Evolutionary conservation across 768 basidiomycete genomes (phyloP).

Genomic region (Mycena epipterygia): DNA sequence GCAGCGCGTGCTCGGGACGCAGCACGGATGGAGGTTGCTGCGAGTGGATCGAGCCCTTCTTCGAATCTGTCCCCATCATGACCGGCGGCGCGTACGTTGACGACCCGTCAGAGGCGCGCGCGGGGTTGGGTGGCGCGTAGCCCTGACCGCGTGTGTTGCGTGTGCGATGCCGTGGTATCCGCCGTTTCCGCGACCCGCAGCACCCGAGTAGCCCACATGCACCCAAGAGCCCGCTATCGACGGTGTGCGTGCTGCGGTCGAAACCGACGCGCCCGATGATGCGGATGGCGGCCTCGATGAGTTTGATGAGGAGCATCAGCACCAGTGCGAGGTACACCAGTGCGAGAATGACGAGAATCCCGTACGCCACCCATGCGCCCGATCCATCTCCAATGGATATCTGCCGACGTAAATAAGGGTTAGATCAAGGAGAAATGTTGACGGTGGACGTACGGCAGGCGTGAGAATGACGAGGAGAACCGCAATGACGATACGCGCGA

Average conservation of each 20-base stretch:
- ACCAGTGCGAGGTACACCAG: constrained; percentile 88
- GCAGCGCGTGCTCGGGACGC: constrained; percentile 83
- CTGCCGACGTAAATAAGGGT: constrained; percentile 55
- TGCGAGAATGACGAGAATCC: constrained; percentile 86
- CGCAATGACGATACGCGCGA: constrained; percentile 89
- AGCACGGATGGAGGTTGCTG: constrained; percentile 79
- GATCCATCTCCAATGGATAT: constrained; percentile 87
- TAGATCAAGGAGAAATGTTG: constrained; percentile 23
- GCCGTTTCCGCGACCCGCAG: constrained; percentile 63
- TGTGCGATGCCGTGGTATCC: constrained; percentile 45
- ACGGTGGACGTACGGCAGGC: constrained; percentile 75
- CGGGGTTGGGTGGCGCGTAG: constrained; percentile 27
- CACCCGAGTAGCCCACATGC: constrained; percentile 82
- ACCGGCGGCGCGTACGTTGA: constrained; percentile 52
- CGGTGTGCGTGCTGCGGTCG: constrained; percentile 82
- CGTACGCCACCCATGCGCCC: constrained; percentile 94
- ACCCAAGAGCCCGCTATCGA: constrained; percentile 91
- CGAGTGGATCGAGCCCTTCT: constrained; percentile 67
- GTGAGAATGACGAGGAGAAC: constrained; percentile 93
- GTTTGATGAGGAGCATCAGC: constrained; percentile 87
- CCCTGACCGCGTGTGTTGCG: constrained; percentile 34
- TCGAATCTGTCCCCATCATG: constrained; percentile 51
- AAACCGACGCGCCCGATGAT: constrained; percentile 85
- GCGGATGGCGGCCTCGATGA: constrained; percentile 86
- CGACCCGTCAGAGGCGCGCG: constrained; percentile 56